Conservation (phyloP, 2,329 filamentous ascomycete species). For the Eutypa lata region DNA sequence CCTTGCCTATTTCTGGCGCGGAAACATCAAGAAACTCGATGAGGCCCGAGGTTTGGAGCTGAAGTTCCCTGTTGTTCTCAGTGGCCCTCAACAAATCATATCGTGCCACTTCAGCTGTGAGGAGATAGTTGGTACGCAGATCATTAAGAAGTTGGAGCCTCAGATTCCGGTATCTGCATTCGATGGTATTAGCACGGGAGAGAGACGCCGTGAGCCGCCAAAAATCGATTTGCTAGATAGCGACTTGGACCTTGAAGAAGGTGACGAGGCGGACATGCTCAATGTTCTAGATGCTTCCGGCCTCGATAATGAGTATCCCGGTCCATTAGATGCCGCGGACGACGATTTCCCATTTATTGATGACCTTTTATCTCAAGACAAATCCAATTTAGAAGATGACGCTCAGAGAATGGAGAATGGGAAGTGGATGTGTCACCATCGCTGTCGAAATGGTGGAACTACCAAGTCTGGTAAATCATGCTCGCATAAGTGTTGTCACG, state of each 20-base stretch:
- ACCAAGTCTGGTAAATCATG: constrained; percentile 46
- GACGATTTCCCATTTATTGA: constrained; percentile 55
- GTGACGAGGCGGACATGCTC: constrained; percentile 42
- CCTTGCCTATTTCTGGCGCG: constrained; percentile 65
- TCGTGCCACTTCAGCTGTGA: constrained; percentile 77
- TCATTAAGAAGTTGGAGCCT: constrained; percentile 24
- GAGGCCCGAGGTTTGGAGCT: constrained; percentile 55
- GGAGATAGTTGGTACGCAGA: constrained; percentile 66
- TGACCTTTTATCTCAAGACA: constrained; percentile 35
- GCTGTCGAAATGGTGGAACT: constrained; percentile 44
- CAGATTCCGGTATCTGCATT: constrained; percentile 33
- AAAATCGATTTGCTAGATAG: constrained; percentile 4
- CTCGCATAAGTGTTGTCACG: constrained; percentile 70
- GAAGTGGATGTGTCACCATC: constrained; percentile 71
- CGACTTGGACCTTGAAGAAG: constrained; percentile 28
- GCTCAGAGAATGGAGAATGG: constrained; percentile 62
- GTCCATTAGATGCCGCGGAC: constrained; percentile 9
- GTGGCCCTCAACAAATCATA: constrained; percentile 53
- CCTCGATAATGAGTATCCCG: constrained; percentile 11
- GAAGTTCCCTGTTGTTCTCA: constrained; percentile 55
- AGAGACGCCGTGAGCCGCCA: neutral
- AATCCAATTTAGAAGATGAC: constrained; percentile 18
- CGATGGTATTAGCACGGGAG: constrained; percentile 3
- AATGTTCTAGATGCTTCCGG: constrained; percentile 24
- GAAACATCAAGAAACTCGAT: constrained; percentile 63